A percentile compares a stretch with the other conserved stretches of the same genome.
These are phyloP conservation scores for Tolypocladium nubicola DNA, from an alignment of 2,329 filamentous ascomycete species.

Conservation along the genomic window DNA sequence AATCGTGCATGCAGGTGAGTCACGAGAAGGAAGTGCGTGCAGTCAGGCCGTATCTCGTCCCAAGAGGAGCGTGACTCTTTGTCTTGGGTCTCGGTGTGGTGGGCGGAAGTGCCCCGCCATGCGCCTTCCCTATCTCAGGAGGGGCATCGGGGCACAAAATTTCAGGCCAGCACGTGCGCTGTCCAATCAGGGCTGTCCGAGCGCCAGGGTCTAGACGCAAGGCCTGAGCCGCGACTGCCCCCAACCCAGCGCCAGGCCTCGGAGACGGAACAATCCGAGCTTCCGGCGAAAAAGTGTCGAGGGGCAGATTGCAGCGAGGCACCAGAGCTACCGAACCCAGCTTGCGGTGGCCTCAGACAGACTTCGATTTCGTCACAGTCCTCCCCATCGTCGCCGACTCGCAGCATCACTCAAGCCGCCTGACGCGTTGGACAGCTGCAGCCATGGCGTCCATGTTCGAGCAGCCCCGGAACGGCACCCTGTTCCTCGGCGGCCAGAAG, in stretches of 20 bases:
- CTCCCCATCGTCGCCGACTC: constrained; percentile 2
- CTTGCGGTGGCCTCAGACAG: constrained; percentile 2
- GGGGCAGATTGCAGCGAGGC: constrained; percentile 9
- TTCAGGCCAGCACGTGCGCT: constrained; percentile 5
- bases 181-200: constrained; percentile 6
- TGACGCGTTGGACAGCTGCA: constrained; percentile 13
- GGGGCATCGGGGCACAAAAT: constrained; percentile 8
- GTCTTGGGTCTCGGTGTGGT: neutral
- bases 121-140: constrained; percentile 4
- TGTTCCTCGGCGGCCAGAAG: constrained; percentile 96
- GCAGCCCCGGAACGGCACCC: constrained; percentile 85
- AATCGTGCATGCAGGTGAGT: neutral
- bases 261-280: constrained; percentile 16
- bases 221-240: neutral
- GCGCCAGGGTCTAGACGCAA: neutral
- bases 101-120: constrained; percentile 9
- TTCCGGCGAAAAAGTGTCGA: constrained; percentile 18
- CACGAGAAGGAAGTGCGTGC: neutral
- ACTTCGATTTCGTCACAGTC: constrained; percentile 2
- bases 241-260: constrained; percentile 1
- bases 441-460: constrained; percentile 92
- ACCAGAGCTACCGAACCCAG: constrained; percentile 7
- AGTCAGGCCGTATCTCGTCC: neutral
- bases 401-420: constrained; percentile 1
- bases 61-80: constrained; percentile 2